Base-by-base conservation (phyloP, 805 yeast genomes). In the Ogataea salicorniae region DNA sequence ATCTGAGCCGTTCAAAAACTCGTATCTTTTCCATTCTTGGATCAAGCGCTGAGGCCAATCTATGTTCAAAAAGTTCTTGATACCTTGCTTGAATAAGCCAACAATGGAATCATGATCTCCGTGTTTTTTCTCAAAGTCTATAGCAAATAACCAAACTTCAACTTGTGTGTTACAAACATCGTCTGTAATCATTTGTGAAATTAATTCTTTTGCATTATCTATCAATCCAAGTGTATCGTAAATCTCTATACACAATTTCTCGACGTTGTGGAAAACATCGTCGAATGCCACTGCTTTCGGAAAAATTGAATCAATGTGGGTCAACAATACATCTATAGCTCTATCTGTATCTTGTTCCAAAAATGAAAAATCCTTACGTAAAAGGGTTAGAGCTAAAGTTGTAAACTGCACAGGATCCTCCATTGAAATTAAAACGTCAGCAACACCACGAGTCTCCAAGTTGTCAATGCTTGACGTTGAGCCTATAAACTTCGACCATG, bases 11-110 rank as follows among this genome's bases (percentile, higher is more conserved):
- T 63, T 34, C 0, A 71, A 49, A 29, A 65, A 63, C 42, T 68
- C 72, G 52, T 59, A 73, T 4, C 66, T 56, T 13, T 67, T 41
- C 63, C 75, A 73, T 49, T 74, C 81, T 42, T 75, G 75, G 13
- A 71, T 52, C 5, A 79, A 49, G 43, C 74, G 62, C 42, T 78
- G 81, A 1, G 83, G 81, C 73, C 74, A 66, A 52, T 79, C 85
- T 36, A 80, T 45, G 0, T 45, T 38, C 14, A 46, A 50, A 0
- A 66, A 55, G 11, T 54, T 42, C 13, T 51, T 47, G 4, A 70
- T 47, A 0, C 77, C 78, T 2, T 53, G 52, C 13, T 56, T 52
- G 34, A 76, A 65, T 0, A 74, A 43, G 2, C 45, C 53, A 0
- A 57, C 45, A 1, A 70, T 67, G 2, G 55, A 43, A 0, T 53